phyloP scores from a whole-genome alignment of 192 early-diverging fungal species.

The Fimicolochytrium jonesii region DNA sequence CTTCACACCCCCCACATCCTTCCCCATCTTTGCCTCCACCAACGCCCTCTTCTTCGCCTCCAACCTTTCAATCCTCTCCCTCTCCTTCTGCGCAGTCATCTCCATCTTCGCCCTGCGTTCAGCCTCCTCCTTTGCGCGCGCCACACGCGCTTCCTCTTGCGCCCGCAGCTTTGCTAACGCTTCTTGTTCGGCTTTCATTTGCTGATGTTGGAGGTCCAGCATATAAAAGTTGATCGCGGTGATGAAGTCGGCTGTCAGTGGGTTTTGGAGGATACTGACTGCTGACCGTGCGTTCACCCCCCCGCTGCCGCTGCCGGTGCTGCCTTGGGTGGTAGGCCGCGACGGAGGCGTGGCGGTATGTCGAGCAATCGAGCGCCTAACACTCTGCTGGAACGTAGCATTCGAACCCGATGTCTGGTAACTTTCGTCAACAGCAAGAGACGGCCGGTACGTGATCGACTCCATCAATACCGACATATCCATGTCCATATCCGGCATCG shows the following conservation, averaged over 20 bases:
- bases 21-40: conserved; percentile 7
- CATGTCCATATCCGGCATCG: conserved; percentile 4
- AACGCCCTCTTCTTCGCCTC: conserved; percentile 19
- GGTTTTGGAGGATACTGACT: conserved; percentile 39
- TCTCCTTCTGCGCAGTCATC: conserved; percentile 29
- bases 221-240: conserved; percentile 39
- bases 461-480: conserved; percentile 9
- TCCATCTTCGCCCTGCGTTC: conserved; percentile 20
- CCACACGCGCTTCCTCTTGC: conserved; percentile 22
- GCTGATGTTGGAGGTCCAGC: conserved; percentile 15
- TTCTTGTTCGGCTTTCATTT: conserved; percentile 27
- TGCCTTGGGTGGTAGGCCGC: no score
- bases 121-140: conserved; percentile 26
- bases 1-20: conserved; percentile 6
- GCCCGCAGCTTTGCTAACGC: conserved; percentile 26
- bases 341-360: no score
- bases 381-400: no score
- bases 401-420: no score
- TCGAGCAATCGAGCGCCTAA: no score
- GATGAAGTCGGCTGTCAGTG: conserved; percentile 34
- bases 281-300: conserved; percentile 9
- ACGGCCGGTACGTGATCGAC: conserved; percentile 11
- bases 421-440: not conserved
- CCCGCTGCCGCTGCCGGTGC: not conserved
- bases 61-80: conserved; percentile 21